Evolutionary conservation across 768 basidiomycete genomes (phyloP).

Genomic region (Lactarius indigo): DNA sequence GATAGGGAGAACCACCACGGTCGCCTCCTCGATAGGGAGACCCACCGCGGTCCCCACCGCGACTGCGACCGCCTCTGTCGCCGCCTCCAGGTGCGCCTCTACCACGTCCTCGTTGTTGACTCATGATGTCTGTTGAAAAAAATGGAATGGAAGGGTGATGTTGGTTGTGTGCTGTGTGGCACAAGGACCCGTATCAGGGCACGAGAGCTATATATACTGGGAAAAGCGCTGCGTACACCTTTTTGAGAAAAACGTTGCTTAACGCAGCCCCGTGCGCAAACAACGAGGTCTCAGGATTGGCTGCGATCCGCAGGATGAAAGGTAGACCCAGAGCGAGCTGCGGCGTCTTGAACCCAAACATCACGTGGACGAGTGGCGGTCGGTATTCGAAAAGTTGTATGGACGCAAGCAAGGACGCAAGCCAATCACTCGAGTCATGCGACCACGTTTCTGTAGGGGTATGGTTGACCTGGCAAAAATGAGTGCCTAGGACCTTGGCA

Average conservation of each 20-base stretch:
- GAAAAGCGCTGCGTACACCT: background rate
- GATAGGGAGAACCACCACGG: conserved; percentile 8
- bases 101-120: conserved; percentile 21
- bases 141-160: background rate
- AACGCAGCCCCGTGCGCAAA: background rate
- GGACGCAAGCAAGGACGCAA: too few relatives aligned
- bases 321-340: too few relatives aligned
- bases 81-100: conserved; percentile 21
- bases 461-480: too few relatives aligned
- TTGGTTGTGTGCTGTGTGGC: background rate
- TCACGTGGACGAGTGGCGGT: background rate
- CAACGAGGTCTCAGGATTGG: background rate
- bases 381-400: background rate
- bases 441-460: too few relatives aligned
- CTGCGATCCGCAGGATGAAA: background rate
- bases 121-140: background rate
- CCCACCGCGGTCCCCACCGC: conserved; percentile 13
- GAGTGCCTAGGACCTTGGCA: too few relatives aligned
- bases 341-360: background rate
- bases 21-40: conserved; percentile 13
- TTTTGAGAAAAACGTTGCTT: background rate
- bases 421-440: background rate
- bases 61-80: conserved; percentile 20
- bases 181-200: background rate
- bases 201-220: background rate